Conservation (phyloP, 2,329 filamentous ascomycete species). For the Talaromyces pinophilus region DNA sequence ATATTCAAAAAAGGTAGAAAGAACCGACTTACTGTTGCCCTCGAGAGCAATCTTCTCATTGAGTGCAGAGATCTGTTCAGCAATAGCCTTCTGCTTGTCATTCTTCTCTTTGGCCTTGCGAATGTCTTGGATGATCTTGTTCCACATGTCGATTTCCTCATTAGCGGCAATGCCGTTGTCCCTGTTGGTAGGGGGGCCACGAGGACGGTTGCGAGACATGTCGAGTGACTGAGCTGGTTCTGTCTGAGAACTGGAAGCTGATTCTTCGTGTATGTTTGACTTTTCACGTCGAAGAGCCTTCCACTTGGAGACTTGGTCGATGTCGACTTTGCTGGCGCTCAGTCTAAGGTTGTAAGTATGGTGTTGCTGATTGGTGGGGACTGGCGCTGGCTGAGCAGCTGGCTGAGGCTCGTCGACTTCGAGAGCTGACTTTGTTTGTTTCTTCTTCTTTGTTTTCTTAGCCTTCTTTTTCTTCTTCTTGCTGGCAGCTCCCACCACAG, state of each 20-base stretch:
- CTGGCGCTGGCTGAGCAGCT: not conserved
- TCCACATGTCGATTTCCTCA: constrained; percentile 50
- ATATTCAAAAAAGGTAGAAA: not conserved
- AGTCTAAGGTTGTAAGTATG: constrained; percentile 25
- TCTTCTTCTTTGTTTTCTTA: constrained; percentile 6
- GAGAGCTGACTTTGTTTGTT: not conserved
- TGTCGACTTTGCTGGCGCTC: constrained; percentile 29
- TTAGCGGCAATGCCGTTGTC: constrained; percentile 48
- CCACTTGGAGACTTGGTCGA: constrained; percentile 32
- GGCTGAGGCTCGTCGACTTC: constrained; percentile 12
- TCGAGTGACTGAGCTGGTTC: constrained; percentile 4
- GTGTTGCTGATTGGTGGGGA: constrained; percentile 15
- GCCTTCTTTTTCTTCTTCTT: constrained; percentile 11
- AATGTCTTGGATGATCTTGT: constrained; percentile 46
- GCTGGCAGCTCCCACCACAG: not conserved
- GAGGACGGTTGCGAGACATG: constrained; percentile 48
- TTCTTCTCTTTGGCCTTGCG: constrained; percentile 48
- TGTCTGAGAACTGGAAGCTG: not conserved
- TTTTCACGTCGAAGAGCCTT: constrained; percentile 31
- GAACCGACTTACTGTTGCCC: constrained; percentile 42
- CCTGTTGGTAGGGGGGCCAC: constrained; percentile 39
- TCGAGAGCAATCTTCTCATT: constrained; percentile 49
- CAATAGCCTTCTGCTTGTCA: constrained; percentile 43
- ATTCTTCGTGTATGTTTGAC: constrained; percentile 16
- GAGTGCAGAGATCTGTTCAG: constrained; percentile 43